Conservation (phyloP, 345 rosid genomes). For the Hypericum androsaemum region DNA sequence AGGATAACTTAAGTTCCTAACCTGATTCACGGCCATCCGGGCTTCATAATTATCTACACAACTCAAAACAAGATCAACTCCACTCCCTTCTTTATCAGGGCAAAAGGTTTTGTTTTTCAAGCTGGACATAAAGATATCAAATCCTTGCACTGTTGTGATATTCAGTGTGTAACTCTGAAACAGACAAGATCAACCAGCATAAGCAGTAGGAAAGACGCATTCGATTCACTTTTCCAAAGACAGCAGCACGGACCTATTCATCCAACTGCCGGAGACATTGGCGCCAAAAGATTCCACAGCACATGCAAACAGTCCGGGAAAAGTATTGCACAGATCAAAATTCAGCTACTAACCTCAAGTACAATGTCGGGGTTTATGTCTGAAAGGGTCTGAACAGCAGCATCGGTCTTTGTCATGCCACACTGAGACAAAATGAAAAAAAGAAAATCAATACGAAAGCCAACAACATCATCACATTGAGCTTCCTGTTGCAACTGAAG, state of each 20-base stretch:
- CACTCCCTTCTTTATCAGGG: constrained; percentile 65
- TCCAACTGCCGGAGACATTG: too few species aligned
- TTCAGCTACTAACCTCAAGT: constrained; percentile 42
- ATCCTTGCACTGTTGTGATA: constrained; percentile 89
- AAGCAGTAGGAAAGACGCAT: neutral
- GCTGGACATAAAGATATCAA: constrained; percentile 76
- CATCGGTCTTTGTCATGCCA: constrained; percentile 99
- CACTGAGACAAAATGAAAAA: constrained; percentile 29
- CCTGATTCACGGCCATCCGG: constrained; percentile 98
- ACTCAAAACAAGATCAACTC: constrained; percentile 93
- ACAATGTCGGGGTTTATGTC: constrained; percentile 92
- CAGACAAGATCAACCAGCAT: constrained; percentile 12
- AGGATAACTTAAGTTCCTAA: constrained; percentile 13
- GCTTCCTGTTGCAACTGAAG: neutral
- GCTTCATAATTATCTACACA: constrained; percentile 98
- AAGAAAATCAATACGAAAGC: neutral
- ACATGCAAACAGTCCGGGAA: neutral
- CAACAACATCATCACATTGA: too few species aligned
- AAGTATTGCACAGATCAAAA: neutral
- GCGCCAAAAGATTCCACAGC: neutral
- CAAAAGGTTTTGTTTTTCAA: constrained; percentile 51
- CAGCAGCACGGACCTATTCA: too few species aligned
- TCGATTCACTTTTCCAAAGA: too few species aligned
- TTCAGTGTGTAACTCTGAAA: constrained; percentile 81
- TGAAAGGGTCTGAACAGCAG: constrained; percentile 91